Base-by-base conservation (phyloP, 1,284 basidiomycete species). In the Testicularia cyperi region DNA sequence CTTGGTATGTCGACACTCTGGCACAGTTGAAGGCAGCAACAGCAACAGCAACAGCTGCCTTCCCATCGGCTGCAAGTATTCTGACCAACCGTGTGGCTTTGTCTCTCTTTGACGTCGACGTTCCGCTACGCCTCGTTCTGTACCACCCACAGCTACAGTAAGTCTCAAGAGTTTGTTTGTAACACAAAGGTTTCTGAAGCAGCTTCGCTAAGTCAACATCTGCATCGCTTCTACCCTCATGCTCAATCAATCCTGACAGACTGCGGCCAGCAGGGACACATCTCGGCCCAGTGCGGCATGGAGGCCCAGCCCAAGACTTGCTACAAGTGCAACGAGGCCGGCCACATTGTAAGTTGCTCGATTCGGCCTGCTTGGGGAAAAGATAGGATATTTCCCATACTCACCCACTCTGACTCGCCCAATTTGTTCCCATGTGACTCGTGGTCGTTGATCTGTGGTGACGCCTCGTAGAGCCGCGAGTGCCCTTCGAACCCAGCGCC, bases 301-400 rank as follows among this genome's bases (percentile, higher is more conserved):
- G 69, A 68, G 63, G 46, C 71, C 18, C 60, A 62, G 47, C 71
- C 71, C 48, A 73, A 73, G 67, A 48, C 67, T 15, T 73, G 71
- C 67, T 73, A 70, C 68, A 66, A 65, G 42, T 73, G 71, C 63
- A 63, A 62, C 53, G 56, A 69, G 47, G 52, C 58, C 38, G 66
- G 64, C 28, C 71, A 73, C 65, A 55, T 73, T 36, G 56, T 61
- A 46, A 16, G 62, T 55, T 14, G 22, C 15, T 2, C 25, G 27
- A 9, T n/a, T 15, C 30, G 2, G 8, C 29, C 23, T 15, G 7
- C 25, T 8, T 14, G 8, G 25, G 25, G 25, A 26, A 26, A 8
- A 8, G 25, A n/a, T n/a, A n/a, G n/a, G n/a, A n/a, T n/a, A n/a
- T n/a, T n/a, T n/a, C n/a, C n/a, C n/a, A n/a, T n/a, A n/a, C n/a